Conservation (phyloP, 2,329 filamentous ascomycete species). For the Arthrobotrys entomopaga region DNA sequence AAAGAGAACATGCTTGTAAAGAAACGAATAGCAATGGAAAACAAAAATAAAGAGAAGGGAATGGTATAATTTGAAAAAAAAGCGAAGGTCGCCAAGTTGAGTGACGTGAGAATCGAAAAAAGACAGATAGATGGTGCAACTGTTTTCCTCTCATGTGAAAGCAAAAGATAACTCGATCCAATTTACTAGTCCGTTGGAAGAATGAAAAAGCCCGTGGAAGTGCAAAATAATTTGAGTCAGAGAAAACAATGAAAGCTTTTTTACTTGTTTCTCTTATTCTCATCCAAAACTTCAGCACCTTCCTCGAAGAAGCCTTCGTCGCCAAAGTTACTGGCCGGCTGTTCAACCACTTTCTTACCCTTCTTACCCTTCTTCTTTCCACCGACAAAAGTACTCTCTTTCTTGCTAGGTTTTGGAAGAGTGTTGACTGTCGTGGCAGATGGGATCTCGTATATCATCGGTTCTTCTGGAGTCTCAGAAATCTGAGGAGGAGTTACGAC, state of each 20-base stretch:
- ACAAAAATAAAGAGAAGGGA: slow-evolving; percentile 7
- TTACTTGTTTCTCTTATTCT: slow-evolving; percentile 46
- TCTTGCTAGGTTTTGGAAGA: slow-evolving; percentile 67
- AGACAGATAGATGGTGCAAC: slow-evolving; percentile 29
- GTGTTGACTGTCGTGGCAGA: slow-evolving; percentile 72
- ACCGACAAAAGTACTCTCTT: slow-evolving; percentile 66
- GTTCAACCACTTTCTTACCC: slow-evolving; percentile 65
- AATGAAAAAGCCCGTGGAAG: slow-evolving; percentile 5
- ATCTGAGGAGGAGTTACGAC: slow-evolving; percentile 62
- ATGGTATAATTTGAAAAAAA: slow-evolving; percentile 1
- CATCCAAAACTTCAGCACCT: slow-evolving; percentile 86
- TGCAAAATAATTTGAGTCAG: background rate
- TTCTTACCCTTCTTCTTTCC: slow-evolving; percentile 70
- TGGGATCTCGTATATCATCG: slow-evolving; percentile 68
- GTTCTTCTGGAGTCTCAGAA: slow-evolving; percentile 66
- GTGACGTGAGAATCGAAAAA: slow-evolving; percentile 36
- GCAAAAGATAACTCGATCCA: slow-evolving; percentile 12
- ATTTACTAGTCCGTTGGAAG: background rate
- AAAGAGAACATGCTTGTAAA: slow-evolving; percentile 22
- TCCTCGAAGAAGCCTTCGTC: slow-evolving; percentile 89
- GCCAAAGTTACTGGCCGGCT: slow-evolving; percentile 64
- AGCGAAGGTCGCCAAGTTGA: slow-evolving; percentile 49
- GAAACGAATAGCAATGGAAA: slow-evolving; percentile 14
- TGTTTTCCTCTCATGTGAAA: slow-evolving; percentile 2
- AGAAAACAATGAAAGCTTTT: slow-evolving; percentile 1